Base-by-base conservation (phyloP, 208 protist species). In the Porcisia hertigi region DNA sequence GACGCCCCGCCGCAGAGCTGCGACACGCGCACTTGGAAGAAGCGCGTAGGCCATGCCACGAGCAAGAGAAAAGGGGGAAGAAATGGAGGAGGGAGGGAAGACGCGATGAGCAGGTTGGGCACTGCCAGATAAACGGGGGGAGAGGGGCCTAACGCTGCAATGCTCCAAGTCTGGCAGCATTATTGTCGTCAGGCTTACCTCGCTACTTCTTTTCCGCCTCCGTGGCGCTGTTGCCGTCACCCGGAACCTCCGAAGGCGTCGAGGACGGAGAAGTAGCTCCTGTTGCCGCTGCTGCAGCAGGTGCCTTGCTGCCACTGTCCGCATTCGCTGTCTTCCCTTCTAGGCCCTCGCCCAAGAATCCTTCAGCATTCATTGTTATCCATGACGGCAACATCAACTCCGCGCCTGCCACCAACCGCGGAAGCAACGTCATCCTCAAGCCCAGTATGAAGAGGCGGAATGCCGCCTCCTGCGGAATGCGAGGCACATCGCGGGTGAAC, bases 371-470 rank as follows among this genome's bases (percentile, higher is more conserved):
- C 71, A 86, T 79, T 41, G 80, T 45, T 54, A 87, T n/a, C 89
- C 87, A 94, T 70, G 77, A 73, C 23, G 92, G 90, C 80, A 97
- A 60, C 80, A 94, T 81, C 55, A 92, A 55, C 73, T 90, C 85
- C 45, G 84, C 65, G 18, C 76, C 73, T 52, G 75, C 80, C 63
- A 90, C 79, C 30, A 97, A 36, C 30, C 86, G 79, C 39, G 91
- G 89, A 49, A 97, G 58, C 67, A 95, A 72, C 84, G 93, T 81
- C 81, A 97, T 78, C 76, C 88, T 91, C 34, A 97, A 63, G 11
- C 82, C 86, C 18, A 97, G 71, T 20, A 88, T 85, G 66, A 97
- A 92, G 34, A 97, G 76, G 30, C 93, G 89, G 81, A 97, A 95
- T 18, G 93, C 91, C 43, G 92, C 92, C 74, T 94, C 89, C 80